phyloP scores from a whole-genome alignment of 1,284 basidiomycete species.

The Heterobasidion irregulare region DNA sequence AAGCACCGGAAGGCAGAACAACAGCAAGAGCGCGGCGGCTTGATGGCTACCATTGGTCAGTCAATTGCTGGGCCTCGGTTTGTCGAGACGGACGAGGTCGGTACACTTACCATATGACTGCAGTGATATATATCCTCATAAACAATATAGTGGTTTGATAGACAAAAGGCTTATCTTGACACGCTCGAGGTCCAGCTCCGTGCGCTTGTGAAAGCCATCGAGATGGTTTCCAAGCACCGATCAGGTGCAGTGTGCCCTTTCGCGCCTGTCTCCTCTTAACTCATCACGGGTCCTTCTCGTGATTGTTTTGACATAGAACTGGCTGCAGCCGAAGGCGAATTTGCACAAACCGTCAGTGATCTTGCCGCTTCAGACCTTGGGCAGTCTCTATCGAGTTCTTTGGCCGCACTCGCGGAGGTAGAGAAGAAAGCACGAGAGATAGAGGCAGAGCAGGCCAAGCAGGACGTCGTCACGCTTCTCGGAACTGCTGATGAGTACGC shows the following conservation, averaged over 20 bases:
- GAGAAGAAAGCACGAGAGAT: conserved; percentile 64
- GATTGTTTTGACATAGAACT: conserved; percentile 40
- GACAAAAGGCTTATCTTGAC: conserved; percentile 81
- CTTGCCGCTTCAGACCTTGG: conserved; percentile 73
- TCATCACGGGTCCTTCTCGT: background rate
- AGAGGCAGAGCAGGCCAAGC: conserved; percentile 65
- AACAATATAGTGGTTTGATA: conserved; percentile 78
- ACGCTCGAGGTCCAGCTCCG: conserved; percentile 86
- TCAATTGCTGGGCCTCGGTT: conserved; percentile 79
- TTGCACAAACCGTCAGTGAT: conserved; percentile 57
- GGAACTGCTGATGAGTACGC: conserved; percentile 91
- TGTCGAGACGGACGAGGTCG: conserved; percentile 86
- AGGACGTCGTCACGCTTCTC: conserved; percentile 73
- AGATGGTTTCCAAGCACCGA: conserved; percentile 75
- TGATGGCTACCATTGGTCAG: conserved; percentile 76
- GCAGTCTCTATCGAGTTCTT: conserved; percentile 57
- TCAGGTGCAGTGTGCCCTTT: conserved; percentile 35
- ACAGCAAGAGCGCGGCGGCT: conserved; percentile 65
- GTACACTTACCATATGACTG: background rate
- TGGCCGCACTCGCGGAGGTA: conserved; percentile 67
- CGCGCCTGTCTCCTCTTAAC: background rate
- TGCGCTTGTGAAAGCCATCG: conserved; percentile 79
- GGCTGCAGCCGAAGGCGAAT: conserved; percentile 60
- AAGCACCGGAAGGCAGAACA: conserved; percentile 79
- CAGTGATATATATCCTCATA: background rate